Evolutionary conservation across 345 rosid genomes (phyloP).

Genomic region (Kandelia obovata): DNA sequence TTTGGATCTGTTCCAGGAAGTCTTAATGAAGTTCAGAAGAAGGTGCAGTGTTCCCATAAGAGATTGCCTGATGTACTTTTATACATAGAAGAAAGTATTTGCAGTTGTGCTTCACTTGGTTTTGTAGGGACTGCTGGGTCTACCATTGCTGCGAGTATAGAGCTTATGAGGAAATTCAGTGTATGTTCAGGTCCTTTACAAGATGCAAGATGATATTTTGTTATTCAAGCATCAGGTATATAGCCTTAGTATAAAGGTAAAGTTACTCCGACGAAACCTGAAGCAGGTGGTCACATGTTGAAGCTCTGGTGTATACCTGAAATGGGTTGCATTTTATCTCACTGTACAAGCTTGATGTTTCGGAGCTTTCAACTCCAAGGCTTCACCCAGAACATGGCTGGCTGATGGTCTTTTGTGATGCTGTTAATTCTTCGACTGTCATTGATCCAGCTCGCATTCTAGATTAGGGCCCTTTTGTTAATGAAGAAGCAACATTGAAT

Average conservation of each 20-base stretch:
- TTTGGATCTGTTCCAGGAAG: slow-evolving; percentile 36
- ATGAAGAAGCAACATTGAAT: background rate
- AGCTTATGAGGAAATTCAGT: slow-evolving; percentile 59
- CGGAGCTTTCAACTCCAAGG: background rate
- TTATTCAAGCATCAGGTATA: background rate
- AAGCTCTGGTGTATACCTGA: background rate
- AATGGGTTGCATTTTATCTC: background rate
- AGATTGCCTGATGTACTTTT: slow-evolving; percentile 53
- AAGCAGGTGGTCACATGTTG: background rate
- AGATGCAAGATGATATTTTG: slow-evolving; percentile 11
- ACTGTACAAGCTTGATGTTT: background rate
- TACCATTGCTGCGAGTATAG: slow-evolving; percentile 80
- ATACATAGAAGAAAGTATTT: slow-evolving; percentile 71
- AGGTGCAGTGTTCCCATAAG: slow-evolving; percentile 42
- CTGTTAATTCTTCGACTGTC: background rate
- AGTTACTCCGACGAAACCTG: background rate
- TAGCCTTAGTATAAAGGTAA: too few species aligned
- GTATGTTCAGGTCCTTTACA: slow-evolving; percentile 33
- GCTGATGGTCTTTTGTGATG: background rate
- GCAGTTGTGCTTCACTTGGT: slow-evolving; percentile 96
- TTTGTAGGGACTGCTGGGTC: slow-evolving; percentile 91
- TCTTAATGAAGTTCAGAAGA: slow-evolving; percentile 22
- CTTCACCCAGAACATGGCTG: background rate
- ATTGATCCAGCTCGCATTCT: background rate
- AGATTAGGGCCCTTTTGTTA: background rate